These are phyloP conservation scores for Gossypium longicalyx DNA, from an alignment of 345 rosid species.

Conservation along the genomic window DNA sequence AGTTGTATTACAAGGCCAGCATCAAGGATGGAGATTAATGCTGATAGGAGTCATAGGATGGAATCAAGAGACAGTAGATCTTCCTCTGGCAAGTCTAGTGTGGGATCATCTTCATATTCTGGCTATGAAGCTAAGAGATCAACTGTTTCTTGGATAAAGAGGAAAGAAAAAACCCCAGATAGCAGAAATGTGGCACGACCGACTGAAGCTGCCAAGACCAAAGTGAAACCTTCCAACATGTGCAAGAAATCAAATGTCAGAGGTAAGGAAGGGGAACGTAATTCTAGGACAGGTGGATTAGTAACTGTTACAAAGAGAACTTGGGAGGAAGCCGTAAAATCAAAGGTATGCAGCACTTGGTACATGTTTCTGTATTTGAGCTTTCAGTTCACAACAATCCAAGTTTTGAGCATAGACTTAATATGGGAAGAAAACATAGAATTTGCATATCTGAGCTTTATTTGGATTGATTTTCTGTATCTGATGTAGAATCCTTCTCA, in stretches of 20 bases:
- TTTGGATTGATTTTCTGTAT: not conserved
- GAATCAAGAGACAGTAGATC: slow-evolving; percentile 30
- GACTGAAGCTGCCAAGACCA: slow-evolving; percentile 24
- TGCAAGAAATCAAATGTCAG: not conserved
- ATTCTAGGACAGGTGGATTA: not conserved
- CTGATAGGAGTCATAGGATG: slow-evolving; percentile 7
- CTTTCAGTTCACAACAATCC: not conserved
- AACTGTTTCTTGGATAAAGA: slow-evolving; percentile 14
- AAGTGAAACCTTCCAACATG: slow-evolving; percentile 15
- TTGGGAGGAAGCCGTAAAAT: slow-evolving; percentile 12
- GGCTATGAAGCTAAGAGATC: slow-evolving; percentile 16
- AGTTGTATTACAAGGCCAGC: slow-evolving; percentile 53
- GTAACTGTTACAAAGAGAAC: not conserved
- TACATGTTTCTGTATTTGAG: not conserved
- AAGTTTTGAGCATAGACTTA: not conserved
- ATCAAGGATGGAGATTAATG: slow-evolving; percentile 34
- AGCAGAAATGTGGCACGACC: slow-evolving; percentile 35
- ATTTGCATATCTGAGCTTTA: not conserved
- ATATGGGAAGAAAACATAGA: not conserved
- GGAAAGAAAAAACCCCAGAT: slow-evolving; percentile 37
- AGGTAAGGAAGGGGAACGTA: slow-evolving; percentile 5
- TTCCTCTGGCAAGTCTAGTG: slow-evolving; percentile 47
- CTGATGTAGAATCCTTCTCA: not conserved
- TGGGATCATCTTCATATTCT: slow-evolving; percentile 42
- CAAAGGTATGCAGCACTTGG: slow-evolving; percentile 9